Conservation (phyloP, 2,329 filamentous ascomycete species). For the Pyricularia sp. region DNA sequence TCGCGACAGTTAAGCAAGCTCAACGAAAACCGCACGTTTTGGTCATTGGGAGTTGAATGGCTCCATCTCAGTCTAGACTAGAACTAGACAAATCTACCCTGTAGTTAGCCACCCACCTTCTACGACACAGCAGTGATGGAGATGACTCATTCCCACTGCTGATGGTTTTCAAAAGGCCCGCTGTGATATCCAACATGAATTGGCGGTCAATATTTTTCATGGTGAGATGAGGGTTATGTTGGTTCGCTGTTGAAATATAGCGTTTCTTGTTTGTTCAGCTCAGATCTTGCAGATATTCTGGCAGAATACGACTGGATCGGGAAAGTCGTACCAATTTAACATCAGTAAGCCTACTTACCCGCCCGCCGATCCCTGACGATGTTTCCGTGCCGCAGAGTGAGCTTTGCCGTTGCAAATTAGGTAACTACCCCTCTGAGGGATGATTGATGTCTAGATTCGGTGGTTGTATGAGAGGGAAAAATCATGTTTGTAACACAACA, state of each 20-base stretch:
- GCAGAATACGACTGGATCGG: neutral
- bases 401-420: neutral
- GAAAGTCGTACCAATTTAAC: neutral
- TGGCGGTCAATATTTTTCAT: neutral
- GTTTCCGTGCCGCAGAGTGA: neutral
- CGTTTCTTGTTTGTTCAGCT: neutral
- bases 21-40: neutral
- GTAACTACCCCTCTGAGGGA: neutral
- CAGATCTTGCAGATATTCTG: neutral
- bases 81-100: no score
- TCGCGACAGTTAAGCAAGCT: neutral
- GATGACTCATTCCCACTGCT: neutral
- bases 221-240: neutral
- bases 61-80: neutral
- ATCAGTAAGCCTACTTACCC: neutral
- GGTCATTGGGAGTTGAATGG: neutral
- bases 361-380: neutral
- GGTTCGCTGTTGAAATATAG: neutral
- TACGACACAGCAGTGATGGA: neutral
- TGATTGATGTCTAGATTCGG: no score
- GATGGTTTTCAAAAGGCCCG: neutral
- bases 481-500: neutral
- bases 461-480: no score
- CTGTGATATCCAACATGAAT: neutral
- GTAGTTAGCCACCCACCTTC: no score